Percentiles rank a stretch among this genome's conserved stretches.
These are phyloP conservation scores for Clonostachys sp. DNA, from an alignment of 2,329 filamentous ascomycete genomes.

Conservation along the genomic window DNA sequence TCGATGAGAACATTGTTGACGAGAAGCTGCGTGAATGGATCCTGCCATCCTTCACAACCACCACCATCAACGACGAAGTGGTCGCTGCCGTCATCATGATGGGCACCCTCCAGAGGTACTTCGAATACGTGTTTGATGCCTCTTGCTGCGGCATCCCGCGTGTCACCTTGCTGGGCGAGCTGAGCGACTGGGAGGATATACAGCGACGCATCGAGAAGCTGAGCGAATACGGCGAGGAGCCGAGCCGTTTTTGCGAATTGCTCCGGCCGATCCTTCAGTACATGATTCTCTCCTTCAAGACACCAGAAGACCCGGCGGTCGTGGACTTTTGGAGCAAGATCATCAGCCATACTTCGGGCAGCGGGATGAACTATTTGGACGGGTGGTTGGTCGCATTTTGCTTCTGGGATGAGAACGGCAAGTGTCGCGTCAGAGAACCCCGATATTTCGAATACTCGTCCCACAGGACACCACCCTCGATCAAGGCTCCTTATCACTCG, in stretches of 20 bases:
- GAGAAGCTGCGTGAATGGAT: conserved; percentile 37
- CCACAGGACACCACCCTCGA: neutral
- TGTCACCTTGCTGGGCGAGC: conserved; percentile 43
- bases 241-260: conserved; percentile 20
- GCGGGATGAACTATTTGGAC: neutral
- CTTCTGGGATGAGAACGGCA: neutral
- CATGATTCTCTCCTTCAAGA: conserved; percentile 30
- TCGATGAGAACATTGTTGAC: conserved; percentile 35
- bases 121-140: conserved; percentile 19
- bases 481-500: too few relatives aligned
- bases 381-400: conserved; percentile 1
- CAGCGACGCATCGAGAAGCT: conserved; percentile 27
- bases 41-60: conserved; percentile 46
- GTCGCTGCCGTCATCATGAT: conserved; percentile 44
- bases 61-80: conserved; percentile 32
- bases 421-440: neutral
- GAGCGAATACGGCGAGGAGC: conserved; percentile 24
- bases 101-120: conserved; percentile 44
- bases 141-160: conserved; percentile 42
- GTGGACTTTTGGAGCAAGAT: conserved; percentile 28
- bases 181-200: conserved; percentile 34
- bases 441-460: too few relatives aligned
- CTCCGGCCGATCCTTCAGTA: conserved; percentile 28
- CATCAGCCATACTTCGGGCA: neutral
- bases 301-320: conserved; percentile 13